A percentile compares a stretch with the other conserved stretches of the same genome.
Conservation (phyloP, 805 yeast species). For the Wickerhamiella cacticola region DNA sequence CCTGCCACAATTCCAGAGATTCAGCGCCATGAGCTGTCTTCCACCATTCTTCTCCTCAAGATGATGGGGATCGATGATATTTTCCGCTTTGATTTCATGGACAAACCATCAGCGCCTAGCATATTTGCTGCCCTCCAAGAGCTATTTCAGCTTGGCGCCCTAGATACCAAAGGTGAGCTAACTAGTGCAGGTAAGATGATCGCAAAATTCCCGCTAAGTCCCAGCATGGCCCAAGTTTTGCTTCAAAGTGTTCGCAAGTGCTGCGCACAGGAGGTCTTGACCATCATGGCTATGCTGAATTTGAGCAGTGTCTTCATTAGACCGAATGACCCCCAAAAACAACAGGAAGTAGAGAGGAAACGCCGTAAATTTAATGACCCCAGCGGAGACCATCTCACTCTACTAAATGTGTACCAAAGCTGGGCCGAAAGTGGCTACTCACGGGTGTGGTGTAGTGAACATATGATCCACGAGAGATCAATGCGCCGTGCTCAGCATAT, state of each 20-base stretch:
- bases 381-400: conserved; percentile 69
- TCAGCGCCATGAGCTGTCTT: conserved; percentile 65
- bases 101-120: conserved; percentile 67
- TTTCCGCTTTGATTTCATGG: conserved; percentile 78
- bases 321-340: conserved; percentile 46
- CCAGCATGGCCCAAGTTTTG: conserved; percentile 70
- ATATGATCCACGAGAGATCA: conserved; percentile 65
- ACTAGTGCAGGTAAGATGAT: conserved; percentile 70
- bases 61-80: conserved; percentile 80
- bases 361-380: conserved; percentile 42
- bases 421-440: conserved; percentile 64
- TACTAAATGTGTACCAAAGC: conserved; percentile 61
- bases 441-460: conserved; percentile 72
- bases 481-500: conserved; percentile 57
- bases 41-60: conserved; percentile 61
- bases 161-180: conserved; percentile 58
- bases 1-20: conserved; percentile 83
- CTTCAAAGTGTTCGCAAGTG: conserved; percentile 47
- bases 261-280: conserved; percentile 57
- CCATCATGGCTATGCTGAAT: conserved; percentile 72
- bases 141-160: conserved; percentile 76
- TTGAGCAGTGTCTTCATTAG: conserved; percentile 61
- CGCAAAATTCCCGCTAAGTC: conserved; percentile 90
- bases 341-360: conserved; percentile 52
- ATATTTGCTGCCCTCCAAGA: conserved; percentile 66